Conservation (phyloP, 2,329 filamentous ascomycete species). For the Raffaelea arxii region DNA sequence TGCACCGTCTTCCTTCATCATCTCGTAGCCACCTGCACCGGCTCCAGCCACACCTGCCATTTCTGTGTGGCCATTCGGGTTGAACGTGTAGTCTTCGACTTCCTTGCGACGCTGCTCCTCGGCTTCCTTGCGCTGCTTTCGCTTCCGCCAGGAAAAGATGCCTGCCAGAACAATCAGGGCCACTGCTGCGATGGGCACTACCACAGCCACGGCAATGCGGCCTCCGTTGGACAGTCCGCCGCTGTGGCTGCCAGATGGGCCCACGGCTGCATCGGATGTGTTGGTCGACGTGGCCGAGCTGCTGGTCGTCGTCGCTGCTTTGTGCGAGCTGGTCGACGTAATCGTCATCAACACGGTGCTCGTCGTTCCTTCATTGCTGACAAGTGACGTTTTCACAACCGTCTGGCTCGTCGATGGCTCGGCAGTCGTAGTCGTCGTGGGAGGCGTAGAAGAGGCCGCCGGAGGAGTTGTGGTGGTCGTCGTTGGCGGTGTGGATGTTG, state of each 20-base stretch:
- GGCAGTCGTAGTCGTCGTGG: constrained; percentile 7
- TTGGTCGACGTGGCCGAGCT: constrained; percentile 11
- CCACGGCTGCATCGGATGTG: constrained; percentile 18
- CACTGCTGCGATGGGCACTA: constrained; percentile 84
- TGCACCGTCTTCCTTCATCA: constrained; percentile 68
- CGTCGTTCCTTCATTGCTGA: constrained; percentile 9
- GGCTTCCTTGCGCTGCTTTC: constrained; percentile 73
- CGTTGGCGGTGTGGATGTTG: constrained; percentile 11
- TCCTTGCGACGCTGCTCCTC: constrained; percentile 90
- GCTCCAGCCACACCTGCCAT: constrained; percentile 38
- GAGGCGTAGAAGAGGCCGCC: constrained; percentile 5
- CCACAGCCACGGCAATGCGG: constrained; percentile 84
- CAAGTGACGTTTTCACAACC: constrained; percentile 35
- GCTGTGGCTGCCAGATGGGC: constrained; percentile 18
- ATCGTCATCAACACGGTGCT: constrained; percentile 13
- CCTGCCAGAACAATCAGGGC: constrained; percentile 68
- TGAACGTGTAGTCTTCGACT: constrained; percentile 94
- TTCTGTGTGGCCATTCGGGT: constrained; percentile 90
- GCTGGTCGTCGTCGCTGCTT: constrained; percentile 14
- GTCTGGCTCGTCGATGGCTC: constrained; percentile 28
- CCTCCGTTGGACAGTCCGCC: constrained; percentile 49
- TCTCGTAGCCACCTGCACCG: constrained; percentile 42
- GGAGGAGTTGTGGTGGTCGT: constrained; percentile 9
- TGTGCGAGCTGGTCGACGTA: constrained; percentile 8
- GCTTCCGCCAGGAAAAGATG: constrained; percentile 79